Conservation (phyloP, 2,329 filamentous ascomycete genomes). For the Paraphaeosphaeria minitans region DNA sequence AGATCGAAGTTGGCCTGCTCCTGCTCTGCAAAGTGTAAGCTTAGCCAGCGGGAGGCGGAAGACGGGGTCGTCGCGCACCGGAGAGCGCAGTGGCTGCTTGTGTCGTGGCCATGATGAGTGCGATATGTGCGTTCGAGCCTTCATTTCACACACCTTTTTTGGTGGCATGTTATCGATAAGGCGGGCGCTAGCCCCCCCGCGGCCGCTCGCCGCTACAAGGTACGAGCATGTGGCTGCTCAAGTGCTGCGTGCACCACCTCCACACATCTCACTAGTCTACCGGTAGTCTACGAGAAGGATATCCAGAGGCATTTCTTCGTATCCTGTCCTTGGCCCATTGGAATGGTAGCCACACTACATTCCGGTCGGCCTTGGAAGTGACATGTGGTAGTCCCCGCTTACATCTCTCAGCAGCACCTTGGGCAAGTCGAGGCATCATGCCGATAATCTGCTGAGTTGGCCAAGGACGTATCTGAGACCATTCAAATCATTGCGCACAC, state of each 20-base stretch:
- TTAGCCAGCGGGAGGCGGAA: too few species aligned
- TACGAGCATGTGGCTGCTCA: not conserved
- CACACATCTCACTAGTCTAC: not conserved
- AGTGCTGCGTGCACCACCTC: not conserved
- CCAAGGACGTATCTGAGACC: too few species aligned
- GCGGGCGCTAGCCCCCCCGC: not conserved
- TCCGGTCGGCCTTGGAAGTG: not conserved
- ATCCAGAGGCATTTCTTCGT: not conserved
- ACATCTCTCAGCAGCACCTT: too few species aligned
- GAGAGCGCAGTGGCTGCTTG: conserved; percentile 11
- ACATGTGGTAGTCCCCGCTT: not conserved
- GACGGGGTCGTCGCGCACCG: conserved; percentile 4
- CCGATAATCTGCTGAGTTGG: too few species aligned
- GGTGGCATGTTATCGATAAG: conserved; percentile 11
- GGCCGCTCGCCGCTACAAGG: too few species aligned
- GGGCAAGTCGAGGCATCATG: too few species aligned
- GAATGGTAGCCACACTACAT: not conserved
- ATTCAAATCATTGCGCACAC: too few species aligned
- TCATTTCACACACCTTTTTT: conserved; percentile 2
- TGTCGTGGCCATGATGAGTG: conserved; percentile 17
- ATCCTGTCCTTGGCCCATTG: not conserved
- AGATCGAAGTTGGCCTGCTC: conserved; percentile 68
- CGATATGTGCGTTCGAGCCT: not conserved
- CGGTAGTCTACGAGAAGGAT: not conserved
- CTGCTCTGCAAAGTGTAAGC: conserved; percentile 28